Conservation (phyloP, 306 rosid species). For the Albizia julibrissin region DNA sequence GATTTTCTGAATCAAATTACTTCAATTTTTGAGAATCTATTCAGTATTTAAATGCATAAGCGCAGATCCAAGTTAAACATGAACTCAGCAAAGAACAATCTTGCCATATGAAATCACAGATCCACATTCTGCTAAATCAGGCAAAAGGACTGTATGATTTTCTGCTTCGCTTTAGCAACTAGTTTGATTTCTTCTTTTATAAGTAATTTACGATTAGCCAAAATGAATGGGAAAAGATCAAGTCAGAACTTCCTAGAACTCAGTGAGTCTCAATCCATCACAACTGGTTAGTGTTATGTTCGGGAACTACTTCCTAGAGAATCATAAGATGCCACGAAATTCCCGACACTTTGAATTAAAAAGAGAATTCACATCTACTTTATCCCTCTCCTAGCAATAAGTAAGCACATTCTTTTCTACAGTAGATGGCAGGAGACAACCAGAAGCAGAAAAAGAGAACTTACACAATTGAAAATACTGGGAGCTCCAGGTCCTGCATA, state of each 20-base stretch:
- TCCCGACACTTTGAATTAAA: background rate
- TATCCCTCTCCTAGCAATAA: constrained; percentile 3
- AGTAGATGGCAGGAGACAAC: background rate
- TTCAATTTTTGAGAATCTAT: background rate
- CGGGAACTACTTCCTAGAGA: background rate
- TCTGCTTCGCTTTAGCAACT: constrained; percentile 1
- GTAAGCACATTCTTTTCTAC: background rate
- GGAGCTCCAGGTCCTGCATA: constrained; percentile 94
- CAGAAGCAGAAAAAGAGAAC: constrained; percentile 32
- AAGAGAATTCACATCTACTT: background rate
- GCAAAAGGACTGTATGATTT: background rate
- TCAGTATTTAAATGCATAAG: background rate
- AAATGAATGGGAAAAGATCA: background rate
- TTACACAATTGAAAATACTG: constrained; percentile 74
- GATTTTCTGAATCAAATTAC: background rate
- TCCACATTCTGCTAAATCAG: background rate
- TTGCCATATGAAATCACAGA: background rate
- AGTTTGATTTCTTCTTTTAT: background rate
- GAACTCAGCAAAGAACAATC: constrained; percentile 15
- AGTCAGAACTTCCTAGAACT: background rate
- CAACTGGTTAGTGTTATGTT: background rate
- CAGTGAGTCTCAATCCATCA: background rate
- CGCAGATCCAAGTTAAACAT: background rate
- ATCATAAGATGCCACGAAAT: background rate
- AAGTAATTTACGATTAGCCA: background rate